Evolutionary conservation across 768 basidiomycete species (phyloP), one percentile per base, ranked within the genome.

Genomic region (Gautieria morchelliformis): DNA sequence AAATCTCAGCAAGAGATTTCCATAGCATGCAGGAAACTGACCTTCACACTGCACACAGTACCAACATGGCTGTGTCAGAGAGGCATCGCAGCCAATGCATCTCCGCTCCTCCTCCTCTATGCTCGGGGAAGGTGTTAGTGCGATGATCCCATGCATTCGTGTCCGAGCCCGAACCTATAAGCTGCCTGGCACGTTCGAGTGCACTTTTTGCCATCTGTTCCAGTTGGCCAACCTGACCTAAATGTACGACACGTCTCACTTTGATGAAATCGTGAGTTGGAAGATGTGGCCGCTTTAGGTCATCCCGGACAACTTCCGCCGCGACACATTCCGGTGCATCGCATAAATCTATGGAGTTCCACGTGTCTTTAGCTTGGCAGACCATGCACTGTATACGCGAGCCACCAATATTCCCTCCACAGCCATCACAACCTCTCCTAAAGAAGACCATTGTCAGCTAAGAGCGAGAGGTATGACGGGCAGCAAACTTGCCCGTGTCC

Each of bases 321-420:
- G 35, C 32, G 15, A 66, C 35, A 53, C 71, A 72, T 4, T 49
- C 61, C 1, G 63, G 63, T 4, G 59, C 30, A 22, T 64, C 62
- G 60, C 69, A 71, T 33, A 71, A 63, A 59, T 72, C 68, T 14
- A 71, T 49, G 7, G 65, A 67, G 33, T 63, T 61, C 48, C 48
- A 49, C 15, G 65, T 68, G 32, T 64, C 60, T 24, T 22, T 49
- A 11, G 48, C 47, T 45, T 63, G 61, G 39, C 71, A 72, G 48
- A 67, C 63, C n/a, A 72, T 59, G 33, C 71, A 72, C 40, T 65
- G 60, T 15, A 70, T 54, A 5, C 68, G 66, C 8, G 65, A 52
- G 1, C 69, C 69, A 9, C 61, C 66, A 3, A 70, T 65, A n/a
- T 5, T 33, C 0, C 64, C 65, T 9, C 58, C 52, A 44, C 71